phyloP scores from a whole-genome alignment of 441 rosid genomes.

The Dalechampia spathulata region DNA sequence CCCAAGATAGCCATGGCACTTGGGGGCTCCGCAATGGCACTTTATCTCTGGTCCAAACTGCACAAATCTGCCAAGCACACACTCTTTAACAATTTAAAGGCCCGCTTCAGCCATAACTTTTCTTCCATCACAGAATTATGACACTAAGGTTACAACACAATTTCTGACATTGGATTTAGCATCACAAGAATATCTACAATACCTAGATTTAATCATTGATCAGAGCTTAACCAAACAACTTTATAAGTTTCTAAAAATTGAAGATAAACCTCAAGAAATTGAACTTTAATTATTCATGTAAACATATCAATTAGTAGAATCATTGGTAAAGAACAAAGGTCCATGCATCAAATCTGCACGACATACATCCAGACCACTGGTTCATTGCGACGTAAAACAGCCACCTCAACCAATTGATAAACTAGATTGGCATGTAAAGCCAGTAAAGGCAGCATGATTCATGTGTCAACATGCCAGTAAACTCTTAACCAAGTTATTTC shows the following conservation, averaged over 20 bases:
- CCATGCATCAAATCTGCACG: too few relatives aligned
- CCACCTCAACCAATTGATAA: neutral
- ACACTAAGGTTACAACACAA: neutral
- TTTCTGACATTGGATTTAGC: neutral
- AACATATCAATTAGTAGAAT: too few relatives aligned
- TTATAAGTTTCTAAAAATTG: too few relatives aligned
- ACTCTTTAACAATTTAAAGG: neutral
- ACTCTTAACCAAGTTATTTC: neutral
- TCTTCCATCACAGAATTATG: neutral
- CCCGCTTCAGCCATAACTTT: neutral
- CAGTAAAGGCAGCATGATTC: neutral
- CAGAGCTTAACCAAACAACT: neutral
- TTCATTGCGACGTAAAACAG: too few relatives aligned
- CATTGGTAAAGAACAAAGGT: too few relatives aligned
- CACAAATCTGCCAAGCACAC: slow-evolving; percentile 53
- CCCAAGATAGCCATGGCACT: slow-evolving; percentile 81
- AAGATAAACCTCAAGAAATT: too few relatives aligned
- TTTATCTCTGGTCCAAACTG: slow-evolving; percentile 88
- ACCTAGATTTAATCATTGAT: neutral
- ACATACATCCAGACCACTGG: too few relatives aligned
- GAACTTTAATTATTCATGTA: too few relatives aligned
- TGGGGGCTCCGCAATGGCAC: slow-evolving; percentile 69
- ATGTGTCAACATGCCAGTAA: neutral
- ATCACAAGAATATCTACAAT: neutral
- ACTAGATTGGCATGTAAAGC: too few relatives aligned